phyloP scores from a whole-genome alignment of 2,329 filamentous ascomycete species.

The Tolypocladium tundrense region DNA sequence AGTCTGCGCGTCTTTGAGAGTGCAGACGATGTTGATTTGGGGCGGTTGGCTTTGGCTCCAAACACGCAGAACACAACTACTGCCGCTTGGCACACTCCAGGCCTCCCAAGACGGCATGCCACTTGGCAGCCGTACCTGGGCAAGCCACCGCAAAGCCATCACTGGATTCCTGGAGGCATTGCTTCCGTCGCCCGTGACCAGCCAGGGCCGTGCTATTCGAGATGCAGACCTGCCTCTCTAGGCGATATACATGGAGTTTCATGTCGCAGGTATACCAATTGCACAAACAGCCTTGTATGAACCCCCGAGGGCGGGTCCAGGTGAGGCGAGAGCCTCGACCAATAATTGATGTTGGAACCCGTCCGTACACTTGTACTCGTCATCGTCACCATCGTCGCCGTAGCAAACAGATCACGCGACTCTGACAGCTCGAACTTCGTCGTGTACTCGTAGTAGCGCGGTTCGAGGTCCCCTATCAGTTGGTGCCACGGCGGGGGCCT shows the following conservation, averaged over 20 bases:
- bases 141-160: neutral
- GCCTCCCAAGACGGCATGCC: neutral
- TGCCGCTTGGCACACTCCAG: neutral
- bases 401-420: neutral
- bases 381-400: neutral
- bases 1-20: neutral
- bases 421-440: neutral
- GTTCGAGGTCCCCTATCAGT: neutral
- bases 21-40: neutral
- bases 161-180: neutral
- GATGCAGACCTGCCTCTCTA: neutral
- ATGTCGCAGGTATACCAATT: neutral
- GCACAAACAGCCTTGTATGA: neutral
- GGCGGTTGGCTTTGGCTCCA: neutral
- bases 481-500: neutral
- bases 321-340: too few species aligned
- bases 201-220: neutral
- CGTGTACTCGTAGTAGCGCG: neutral
- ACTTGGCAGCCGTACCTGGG: neutral
- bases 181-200: neutral
- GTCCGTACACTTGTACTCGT: too few species aligned
- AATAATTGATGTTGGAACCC: too few species aligned
- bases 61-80: neutral
- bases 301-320: too few species aligned
- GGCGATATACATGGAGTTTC: neutral